Conservation (phyloP, 768 basidiomycete species). For the Trametopsis cervina region DNA sequence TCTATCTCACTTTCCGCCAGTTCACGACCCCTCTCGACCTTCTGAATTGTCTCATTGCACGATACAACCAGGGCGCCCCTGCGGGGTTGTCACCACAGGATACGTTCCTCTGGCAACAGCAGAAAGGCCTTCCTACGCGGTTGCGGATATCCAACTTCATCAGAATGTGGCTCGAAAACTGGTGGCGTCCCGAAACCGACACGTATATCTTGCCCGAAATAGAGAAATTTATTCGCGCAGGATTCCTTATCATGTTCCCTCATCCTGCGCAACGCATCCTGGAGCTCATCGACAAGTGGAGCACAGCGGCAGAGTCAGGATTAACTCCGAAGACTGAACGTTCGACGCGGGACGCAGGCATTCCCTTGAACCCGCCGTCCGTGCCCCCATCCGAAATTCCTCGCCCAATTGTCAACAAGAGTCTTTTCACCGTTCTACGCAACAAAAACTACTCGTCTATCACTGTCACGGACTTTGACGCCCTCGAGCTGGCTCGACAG, state of each 20-base stretch:
- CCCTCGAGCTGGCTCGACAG: constrained; percentile 88
- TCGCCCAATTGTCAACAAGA: constrained; percentile 80
- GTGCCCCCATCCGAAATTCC: constrained; percentile 62
- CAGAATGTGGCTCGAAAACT: constrained; percentile 88
- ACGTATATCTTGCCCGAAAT: constrained; percentile 51
- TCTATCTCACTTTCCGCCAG: constrained; percentile 93
- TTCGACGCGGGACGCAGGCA: constrained; percentile 67
- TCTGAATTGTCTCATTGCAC: constrained; percentile 66
- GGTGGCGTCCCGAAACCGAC: constrained; percentile 81
- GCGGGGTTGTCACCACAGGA: constrained; percentile 49
- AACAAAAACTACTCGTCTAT: constrained; percentile 58
- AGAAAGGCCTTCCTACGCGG: constrained; percentile 85
- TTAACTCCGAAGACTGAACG: constrained; percentile 57
- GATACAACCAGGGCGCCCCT: constrained; percentile 78
- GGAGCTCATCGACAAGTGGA: constrained; percentile 47
- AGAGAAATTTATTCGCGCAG: constrained; percentile 55
- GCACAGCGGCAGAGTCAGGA: constrained; percentile 32
- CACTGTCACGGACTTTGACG: constrained; percentile 84
- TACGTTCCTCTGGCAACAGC: constrained; percentile 71
- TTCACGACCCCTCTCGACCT: constrained; percentile 78
- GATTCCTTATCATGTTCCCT: constrained; percentile 54
- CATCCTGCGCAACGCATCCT: constrained; percentile 67
- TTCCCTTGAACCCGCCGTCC: constrained; percentile 60
- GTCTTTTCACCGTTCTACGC: constrained; percentile 60
- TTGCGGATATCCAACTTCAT: constrained; percentile 88